A percentile compares a stretch with the other conserved stretches of the same genome.
Conservation (phyloP, 2,329 filamentous ascomycete genomes). For the Neobulgaria alba region DNA sequence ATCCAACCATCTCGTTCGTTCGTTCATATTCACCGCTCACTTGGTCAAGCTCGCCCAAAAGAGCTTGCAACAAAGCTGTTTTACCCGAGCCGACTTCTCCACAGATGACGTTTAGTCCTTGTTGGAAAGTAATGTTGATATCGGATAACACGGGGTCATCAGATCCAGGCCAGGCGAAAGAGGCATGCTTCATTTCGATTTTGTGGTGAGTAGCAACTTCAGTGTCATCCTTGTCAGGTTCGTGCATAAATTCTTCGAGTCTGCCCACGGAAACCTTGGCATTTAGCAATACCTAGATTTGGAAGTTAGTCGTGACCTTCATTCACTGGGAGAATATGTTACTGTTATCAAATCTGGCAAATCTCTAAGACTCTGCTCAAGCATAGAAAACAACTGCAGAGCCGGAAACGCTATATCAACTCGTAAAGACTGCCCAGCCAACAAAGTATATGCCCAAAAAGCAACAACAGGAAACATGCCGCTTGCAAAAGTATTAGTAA, state of each 20-base stretch:
- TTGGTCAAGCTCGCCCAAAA: constrained; percentile 28
- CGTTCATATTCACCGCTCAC: constrained; percentile 32
- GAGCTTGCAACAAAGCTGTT: constrained; percentile 33
- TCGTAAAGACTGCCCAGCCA: constrained; percentile 58
- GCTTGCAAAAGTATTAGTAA: constrained; percentile 63
- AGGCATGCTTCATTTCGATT: constrained; percentile 52
- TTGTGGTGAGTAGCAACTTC: constrained; percentile 9
- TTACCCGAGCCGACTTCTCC: constrained; percentile 61
- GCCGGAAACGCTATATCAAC: constrained; percentile 84
- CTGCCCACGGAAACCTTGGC: constrained; percentile 74
- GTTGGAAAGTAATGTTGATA: constrained; percentile 44
- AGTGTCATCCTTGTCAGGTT: constrained; percentile 62
- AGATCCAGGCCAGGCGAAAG: constrained; percentile 73
- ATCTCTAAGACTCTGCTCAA: constrained; percentile 66
- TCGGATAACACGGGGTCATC: constrained; percentile 44
- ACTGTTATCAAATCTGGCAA: constrained; percentile 68
- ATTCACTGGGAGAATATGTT: not conserved
- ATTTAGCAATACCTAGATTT: constrained; percentile 55
- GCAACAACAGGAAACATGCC: constrained; percentile 71
- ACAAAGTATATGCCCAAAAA: constrained; percentile 71
- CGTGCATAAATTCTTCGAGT: constrained; percentile 79
- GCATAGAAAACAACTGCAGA: constrained; percentile 67
- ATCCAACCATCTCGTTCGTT: constrained; percentile 49
- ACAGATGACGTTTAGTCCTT: constrained; percentile 50
- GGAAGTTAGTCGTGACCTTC: not conserved